Base-by-base conservation (phyloP, 2,329 filamentous ascomycete genomes). In the Apiospora marii region DNA sequence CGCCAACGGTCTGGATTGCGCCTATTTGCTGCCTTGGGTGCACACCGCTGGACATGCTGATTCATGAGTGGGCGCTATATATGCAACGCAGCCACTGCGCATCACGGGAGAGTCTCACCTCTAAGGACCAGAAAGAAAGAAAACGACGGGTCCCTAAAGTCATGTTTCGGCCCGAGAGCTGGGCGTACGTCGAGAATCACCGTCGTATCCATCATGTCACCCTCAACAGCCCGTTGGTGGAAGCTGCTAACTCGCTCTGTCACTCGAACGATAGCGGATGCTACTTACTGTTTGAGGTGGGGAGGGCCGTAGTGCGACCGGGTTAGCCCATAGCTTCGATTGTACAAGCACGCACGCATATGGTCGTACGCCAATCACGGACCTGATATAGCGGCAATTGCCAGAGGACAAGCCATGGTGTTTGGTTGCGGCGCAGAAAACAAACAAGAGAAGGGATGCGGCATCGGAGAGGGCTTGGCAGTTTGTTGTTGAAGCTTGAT, bases 21-120 rank as follows among this genome's bases (percentile, higher is more conserved):
- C 44, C 44, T 46, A 7, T 22, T 22, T 46, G 44, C 44, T 46
- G 51, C 53, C 34, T 61, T 14, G 3, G 53, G 53, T 22, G 30
- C 34, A 64, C 58, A 64, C 58, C 58, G 58, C 58, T 41, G 58
- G 30, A 41, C 2, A 41, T 41, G n/a, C 58, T 41, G 58, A 64
- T 64, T 64, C 58, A 64, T 41, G 10, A 61, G 8, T 10, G 14
- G 53, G 30, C 30, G 53, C 53, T 61, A 61, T 10, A 12, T 8
- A 61, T 61, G 53, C 30, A 37, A 27, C 24, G 4, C 30, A 22
- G 22, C 46, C 8, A 22, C 7, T 13, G 34, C 34, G 3, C 49
- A 51, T 41, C 37, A 41, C 37, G 7, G 13, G 24, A 58, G 24
- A 41, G 19, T 41, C 19, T 34, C 51, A 22, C 53, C 53, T 37